Conservation (phyloP, 2,329 filamentous ascomycete genomes). For the Capronia coronata region DNA sequence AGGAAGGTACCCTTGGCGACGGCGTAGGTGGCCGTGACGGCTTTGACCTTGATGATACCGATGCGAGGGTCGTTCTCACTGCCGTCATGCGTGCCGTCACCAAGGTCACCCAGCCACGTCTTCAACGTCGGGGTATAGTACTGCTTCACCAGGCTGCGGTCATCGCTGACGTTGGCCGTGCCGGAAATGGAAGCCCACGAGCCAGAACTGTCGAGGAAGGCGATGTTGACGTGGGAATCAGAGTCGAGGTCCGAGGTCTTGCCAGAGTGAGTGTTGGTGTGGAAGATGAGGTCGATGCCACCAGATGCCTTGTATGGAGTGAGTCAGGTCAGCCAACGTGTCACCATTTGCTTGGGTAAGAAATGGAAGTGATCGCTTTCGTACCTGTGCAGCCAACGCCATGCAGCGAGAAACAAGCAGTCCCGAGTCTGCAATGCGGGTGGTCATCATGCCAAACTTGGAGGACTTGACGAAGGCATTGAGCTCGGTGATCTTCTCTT, state of each 20-base stretch:
- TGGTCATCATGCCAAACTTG: slow-evolving; percentile 90
- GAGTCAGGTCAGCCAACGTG: no score
- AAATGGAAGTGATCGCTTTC: background rate
- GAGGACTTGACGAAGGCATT: slow-evolving; percentile 60
- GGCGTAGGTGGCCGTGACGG: slow-evolving; percentile 66
- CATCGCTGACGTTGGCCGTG: slow-evolving; percentile 60
- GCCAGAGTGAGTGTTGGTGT: slow-evolving; percentile 83
- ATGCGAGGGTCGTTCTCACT: slow-evolving; percentile 75
- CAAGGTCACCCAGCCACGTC: slow-evolving; percentile 80
- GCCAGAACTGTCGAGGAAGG: slow-evolving; percentile 68
- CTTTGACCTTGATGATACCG: slow-evolving; percentile 70
- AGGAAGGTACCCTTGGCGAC: slow-evolving; percentile 57
- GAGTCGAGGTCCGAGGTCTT: slow-evolving; percentile 74
- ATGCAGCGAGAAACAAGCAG: slow-evolving; percentile 75
- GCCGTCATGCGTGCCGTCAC: slow-evolving; percentile 76
- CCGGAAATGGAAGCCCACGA: slow-evolving; percentile 88
- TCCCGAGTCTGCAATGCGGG: slow-evolving; percentile 58
- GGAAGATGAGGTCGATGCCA: slow-evolving; percentile 77
- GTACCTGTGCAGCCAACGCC: slow-evolving; percentile 72
- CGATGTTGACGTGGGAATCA: slow-evolving; percentile 71
- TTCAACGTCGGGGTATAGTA: slow-evolving; percentile 69
- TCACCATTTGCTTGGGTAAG: background rate
- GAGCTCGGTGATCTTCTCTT: slow-evolving; percentile 71
- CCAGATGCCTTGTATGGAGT: slow-evolving; percentile 56
- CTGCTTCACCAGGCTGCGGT: slow-evolving; percentile 62